Percentiles rank a stretch among this genome's conserved stretches.
Conservation (phyloP, 2,329 filamentous ascomycete species). For the Arthrinium phaeospermum region DNA sequence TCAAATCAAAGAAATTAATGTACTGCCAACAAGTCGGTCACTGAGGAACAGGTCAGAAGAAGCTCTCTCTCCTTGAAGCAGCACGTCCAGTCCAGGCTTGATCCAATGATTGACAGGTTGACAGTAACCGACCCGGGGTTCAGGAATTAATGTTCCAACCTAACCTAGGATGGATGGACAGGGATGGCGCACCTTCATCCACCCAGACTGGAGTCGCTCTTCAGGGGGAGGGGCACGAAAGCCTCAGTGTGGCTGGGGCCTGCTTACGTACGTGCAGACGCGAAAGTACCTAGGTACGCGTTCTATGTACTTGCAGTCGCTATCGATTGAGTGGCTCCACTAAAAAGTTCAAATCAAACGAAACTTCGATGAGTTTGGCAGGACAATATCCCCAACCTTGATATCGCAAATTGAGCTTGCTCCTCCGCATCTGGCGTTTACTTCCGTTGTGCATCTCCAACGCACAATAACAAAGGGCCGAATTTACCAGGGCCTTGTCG, state of each 20-base stretch:
- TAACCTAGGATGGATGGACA: slow-evolving; percentile 11
- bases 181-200: slow-evolving; percentile 13
- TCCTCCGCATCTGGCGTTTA: background rate
- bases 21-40: background rate
- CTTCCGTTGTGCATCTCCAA: background rate
- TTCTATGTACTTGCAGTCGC: background rate
- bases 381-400: background rate
- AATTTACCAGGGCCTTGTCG: background rate
- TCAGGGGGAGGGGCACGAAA: slow-evolving; percentile 5
- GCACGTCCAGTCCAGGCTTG: slow-evolving; percentile 7
- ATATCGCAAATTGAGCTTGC: slow-evolving; percentile 5
- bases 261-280: background rate
- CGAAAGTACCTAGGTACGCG: background rate
- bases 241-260: background rate
- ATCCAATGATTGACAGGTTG: slow-evolving; percentile 16
- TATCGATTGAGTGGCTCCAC: slow-evolving; percentile 18
- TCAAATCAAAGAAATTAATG: background rate
- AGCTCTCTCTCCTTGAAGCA: slow-evolving; percentile 12
- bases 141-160: slow-evolving; percentile 15
- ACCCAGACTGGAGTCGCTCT: background rate
- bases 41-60: background rate
- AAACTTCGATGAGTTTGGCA: slow-evolving; percentile 13
- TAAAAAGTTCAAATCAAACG: slow-evolving; percentile 24
- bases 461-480: background rate
- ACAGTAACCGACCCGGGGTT: background rate